A percentile compares a stretch with the other conserved stretches of the same genome.
Evolutionary conservation across 2,329 filamentous ascomycete species (phyloP).

Genomic region (Ophiostoma quercus): DNA sequence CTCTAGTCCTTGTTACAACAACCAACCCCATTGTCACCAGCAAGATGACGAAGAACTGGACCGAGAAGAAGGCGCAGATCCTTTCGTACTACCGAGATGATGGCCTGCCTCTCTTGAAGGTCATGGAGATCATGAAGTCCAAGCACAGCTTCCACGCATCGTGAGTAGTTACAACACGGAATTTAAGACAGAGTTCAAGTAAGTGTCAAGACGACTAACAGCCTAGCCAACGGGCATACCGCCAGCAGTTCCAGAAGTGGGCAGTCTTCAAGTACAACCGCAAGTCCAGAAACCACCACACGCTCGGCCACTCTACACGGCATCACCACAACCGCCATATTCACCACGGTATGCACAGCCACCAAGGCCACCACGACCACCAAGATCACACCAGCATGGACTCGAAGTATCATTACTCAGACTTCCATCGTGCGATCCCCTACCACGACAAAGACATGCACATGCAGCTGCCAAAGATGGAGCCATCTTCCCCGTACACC

Average conservation of each 20-base stretch:
- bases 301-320: no score
- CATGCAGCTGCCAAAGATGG: neutral
- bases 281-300: neutral
- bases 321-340: no score
- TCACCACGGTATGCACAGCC: no score
- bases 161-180: neutral
- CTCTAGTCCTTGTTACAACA: neutral
- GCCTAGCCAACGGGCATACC: conserved; percentile 21
- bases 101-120: neutral
- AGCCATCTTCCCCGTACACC: neutral
- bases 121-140: neutral
- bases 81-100: conserved; percentile 35
- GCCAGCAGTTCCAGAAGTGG: conserved; percentile 21
- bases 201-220: neutral
- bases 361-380: no score
- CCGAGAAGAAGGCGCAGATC: conserved; percentile 36
- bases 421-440: neutral
- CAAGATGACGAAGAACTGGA: conserved; percentile 44
- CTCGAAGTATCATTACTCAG: neutral
- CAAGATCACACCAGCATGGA: neutral
- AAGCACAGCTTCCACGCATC: conserved; percentile 16
- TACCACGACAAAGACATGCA: neutral
- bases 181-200: neutral
- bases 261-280: conserved; percentile 19
- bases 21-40: neutral